Base-by-base conservation (phyloP, 371 early-diverging fungal species). In the Conidiobolus coronatus region DNA sequence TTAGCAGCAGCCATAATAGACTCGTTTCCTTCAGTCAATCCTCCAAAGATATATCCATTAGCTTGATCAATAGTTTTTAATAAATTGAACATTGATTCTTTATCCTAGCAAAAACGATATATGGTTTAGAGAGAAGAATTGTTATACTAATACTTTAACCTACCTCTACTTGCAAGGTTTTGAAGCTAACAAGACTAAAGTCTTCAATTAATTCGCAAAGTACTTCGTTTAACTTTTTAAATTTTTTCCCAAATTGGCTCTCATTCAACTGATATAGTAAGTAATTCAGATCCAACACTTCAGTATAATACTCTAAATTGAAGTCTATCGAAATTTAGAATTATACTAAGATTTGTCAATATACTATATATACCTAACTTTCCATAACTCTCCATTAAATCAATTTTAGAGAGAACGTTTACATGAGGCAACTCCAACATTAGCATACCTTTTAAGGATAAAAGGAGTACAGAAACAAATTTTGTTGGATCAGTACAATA, bases 321-420 rank as follows among this genome's bases (percentile, higher is more conserved):
- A 91, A 90, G 42, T 69, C 77, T 61, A 65, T 44, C 14, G 44
- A 55, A 37, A 17, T 48, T 38, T 12, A 7, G 2, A 15, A 35
- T 4, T 20, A 11, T 37, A 34, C 2, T 20, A 24, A 37, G 36
- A 34, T 18, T 6, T 1, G 17, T n/a, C n/a, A n/a, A n/a, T n/a
- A n/a, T n/a, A n/a, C n/a, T n/a, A n/a, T 23, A 11, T 33, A 54
- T 67, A 78, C 76, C 64, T 49, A 81, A 52, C 49, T 73, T 66
- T 45, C 79, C 90, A 64, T 70, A 74, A 0, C 70, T 70, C 52
- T 78, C 79, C 29, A 93, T 63, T 41, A 97, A 55, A 59, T 98
- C 99, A 45, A 91, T 73, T 57, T 98, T 98, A 11, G 86, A 83
- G 39, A 98, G 56, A 8, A 96, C 86, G 61, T 96, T 96, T 49